Evolutionary conservation across 2,329 filamentous ascomycete species (phyloP), one percentile per base, ranked within the genome.

Genomic region (Rhinocladiella mackenziei): DNA sequence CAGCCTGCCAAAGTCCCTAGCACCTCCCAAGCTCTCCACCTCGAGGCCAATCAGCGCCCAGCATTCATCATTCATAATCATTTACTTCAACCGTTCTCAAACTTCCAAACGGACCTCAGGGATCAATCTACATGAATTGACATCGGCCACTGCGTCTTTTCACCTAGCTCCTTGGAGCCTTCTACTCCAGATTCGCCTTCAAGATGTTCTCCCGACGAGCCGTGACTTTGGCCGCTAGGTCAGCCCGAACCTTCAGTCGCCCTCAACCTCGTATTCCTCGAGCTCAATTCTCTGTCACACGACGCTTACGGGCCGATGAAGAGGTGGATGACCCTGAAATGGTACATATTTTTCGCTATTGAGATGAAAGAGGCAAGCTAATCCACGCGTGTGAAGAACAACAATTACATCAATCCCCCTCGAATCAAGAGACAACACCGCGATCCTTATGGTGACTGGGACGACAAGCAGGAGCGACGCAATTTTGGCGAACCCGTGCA

Each of bases 401-500:
- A 64, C 51, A 65, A 65, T 56, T 74, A 73, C 54, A 63, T 66
- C 50, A 73, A 73, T 55, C 70, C 70, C 54, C 70, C 70, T 32
- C 59, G 76, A 42, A 73, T 91, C 68, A 96, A 95, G 76, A 85
- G 91, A 58, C 83, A 89, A 67, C 86, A 88, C 72, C 87, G 92
- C 65, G 92, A 97, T 67, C 92, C 94, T 25, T 80, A 97, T 65
- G 91, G 70, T 63, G 83, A 87, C 63, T 98, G 89, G 88, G 97
- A 89, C 87, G 91, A 98, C 70, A 85, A 89, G 68, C 92, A 98
- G 72, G 92, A 97, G 69, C 83, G 89, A 65, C 81, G 92, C 61
- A 97, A 98, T 76, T 97, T 86, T 65, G 89, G 89, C 68, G 94
- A 98, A 69, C 87, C 91, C 9, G 81, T 94, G 39, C 91, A 98